These are phyloP conservation scores for Calonectria pauciramosa DNA, from an alignment of 2,329 filamentous ascomycete genomes.

Conservation along the genomic window DNA sequence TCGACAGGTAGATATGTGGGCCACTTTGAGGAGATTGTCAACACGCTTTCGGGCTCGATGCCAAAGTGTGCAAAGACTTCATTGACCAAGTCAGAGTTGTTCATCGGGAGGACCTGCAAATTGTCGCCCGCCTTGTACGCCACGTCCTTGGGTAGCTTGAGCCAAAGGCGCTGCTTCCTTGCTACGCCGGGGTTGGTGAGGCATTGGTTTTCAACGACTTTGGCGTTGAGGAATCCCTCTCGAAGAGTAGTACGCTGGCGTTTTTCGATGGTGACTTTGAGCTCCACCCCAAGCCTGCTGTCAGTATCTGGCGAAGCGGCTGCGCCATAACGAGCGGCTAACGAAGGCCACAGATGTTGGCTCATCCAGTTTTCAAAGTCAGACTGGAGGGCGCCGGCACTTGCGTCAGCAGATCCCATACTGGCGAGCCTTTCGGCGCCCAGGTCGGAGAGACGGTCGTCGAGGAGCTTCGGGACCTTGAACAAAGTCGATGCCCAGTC, in stretches of 20 bases:
- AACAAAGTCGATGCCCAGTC: neutral
- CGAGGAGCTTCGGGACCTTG: neutral
- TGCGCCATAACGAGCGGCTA: neutral
- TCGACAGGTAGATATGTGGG: neutral
- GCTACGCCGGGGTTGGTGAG: neutral
- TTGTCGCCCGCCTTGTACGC: neutral
- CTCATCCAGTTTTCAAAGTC: constrained; percentile 6
- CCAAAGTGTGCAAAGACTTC: neutral
- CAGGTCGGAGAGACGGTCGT: neutral
- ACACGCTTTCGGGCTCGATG: neutral
- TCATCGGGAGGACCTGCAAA: neutral
- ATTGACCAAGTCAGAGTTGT: neutral
- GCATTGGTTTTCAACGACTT: neutral
- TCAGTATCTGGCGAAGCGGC: neutral
- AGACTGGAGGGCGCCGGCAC: neutral
- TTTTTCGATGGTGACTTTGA: neutral
- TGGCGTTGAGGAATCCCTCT: neutral
- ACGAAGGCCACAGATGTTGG: neutral
- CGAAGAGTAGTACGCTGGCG: neutral
- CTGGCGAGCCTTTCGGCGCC: neutral
- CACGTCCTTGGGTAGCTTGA: neutral
- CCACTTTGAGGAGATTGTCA: neutral
- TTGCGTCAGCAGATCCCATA: neutral
- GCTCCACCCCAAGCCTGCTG: neutral
- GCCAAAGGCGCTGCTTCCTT: neutral